Base-by-base conservation (phyloP, 1,284 basidiomycete species). In the Inonotus hispidus region DNA sequence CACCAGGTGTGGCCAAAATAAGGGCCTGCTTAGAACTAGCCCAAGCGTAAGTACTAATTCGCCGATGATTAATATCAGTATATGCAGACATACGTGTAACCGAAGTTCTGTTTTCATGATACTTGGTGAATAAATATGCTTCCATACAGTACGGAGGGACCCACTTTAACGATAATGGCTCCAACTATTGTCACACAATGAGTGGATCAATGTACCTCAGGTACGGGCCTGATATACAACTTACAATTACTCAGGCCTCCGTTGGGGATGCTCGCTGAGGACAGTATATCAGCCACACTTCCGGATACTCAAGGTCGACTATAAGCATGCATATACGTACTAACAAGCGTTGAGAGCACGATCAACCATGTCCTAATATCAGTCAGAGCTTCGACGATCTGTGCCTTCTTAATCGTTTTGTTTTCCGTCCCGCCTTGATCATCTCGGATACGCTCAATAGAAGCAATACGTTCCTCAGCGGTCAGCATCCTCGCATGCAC, bases 361-460 rank as follows among this genome's bases (percentile, higher is more conserved):
- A 88, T 79, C 19, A 87, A 66, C 83, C 84, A 87, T 0, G 85
- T 85, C 37, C 84, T 74, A n/a, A 83, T 63, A 67, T 89, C 87
- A 3, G 70, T 71, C 3, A 86, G 58, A 0, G 85, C 82, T 68
- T 88, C 84, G 35, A 77, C 68, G 19, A 83, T 74, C 68, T 88
- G 85, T 3, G 80, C 75, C 67, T 74, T 79, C 74, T 90, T 88
- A 67, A 83, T 72, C 2, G 73, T 77, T 70, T 81, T 82, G 71
- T 85, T 86, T 66, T 80, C 78, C 0, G 79, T 85, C 0, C 87
- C 88, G 39, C 81, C 82, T 67, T 85, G 81, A 64, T 88, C 85
- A 64, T 85, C 78, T 38, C 84, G 79, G n/a, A 89, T 82, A 43
- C 87, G 79, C 68, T 88, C 87, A 29, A 88, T 71, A 2, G 78